These are phyloP conservation scores for Massariosphaeria phaeospora DNA, from an alignment of 495 filamentous ascomycete species.

Conservation along the genomic window DNA sequence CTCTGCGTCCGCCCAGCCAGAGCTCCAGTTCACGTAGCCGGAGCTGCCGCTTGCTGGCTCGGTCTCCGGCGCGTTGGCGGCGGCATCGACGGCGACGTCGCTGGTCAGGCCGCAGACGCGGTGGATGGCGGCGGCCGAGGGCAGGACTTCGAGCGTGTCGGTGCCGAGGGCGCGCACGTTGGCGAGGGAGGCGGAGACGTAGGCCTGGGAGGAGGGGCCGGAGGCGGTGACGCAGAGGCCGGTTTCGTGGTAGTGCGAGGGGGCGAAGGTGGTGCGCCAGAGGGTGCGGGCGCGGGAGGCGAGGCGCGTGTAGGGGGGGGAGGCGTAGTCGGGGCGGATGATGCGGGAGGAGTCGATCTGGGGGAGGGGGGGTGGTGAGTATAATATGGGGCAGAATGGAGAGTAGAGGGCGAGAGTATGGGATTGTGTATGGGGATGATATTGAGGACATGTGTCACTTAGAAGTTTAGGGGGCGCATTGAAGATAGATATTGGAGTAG, in stretches of 20 bases:
- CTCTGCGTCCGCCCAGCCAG: slow-evolving; percentile 83
- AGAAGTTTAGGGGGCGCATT: background rate
- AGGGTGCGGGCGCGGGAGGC: slow-evolving; percentile 58
- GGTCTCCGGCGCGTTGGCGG: too few relatives aligned
- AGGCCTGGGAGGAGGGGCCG: slow-evolving; percentile 49
- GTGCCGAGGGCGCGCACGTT: slow-evolving; percentile 51
- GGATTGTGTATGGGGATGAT: background rate
- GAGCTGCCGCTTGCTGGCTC: slow-evolving; percentile 53
- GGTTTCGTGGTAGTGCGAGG: slow-evolving; percentile 68
- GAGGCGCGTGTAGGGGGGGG: slow-evolving; percentile 56
- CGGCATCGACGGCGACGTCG: slow-evolving; percentile 43
- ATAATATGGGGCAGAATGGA: too few relatives aligned
- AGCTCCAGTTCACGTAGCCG: slow-evolving; percentile 76
- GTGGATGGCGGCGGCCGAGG: slow-evolving; percentile 47
- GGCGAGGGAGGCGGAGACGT: slow-evolving; percentile 60
- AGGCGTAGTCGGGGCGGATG: slow-evolving; percentile 60
- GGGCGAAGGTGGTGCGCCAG: slow-evolving; percentile 62
- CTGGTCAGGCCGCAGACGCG: slow-evolving; percentile 47
- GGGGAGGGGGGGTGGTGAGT: background rate
- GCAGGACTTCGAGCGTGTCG: slow-evolving; percentile 25
- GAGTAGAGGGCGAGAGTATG: too few relatives aligned
- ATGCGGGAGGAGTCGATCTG: slow-evolving; percentile 48
- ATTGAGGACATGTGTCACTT: background rate
- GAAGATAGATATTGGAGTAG: background rate
- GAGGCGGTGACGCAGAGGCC: slow-evolving; percentile 65